Evolutionary conservation across 176 grass and related monocot genomes (phyloP).

Genomic region (Phoenix dactylifera): DNA sequence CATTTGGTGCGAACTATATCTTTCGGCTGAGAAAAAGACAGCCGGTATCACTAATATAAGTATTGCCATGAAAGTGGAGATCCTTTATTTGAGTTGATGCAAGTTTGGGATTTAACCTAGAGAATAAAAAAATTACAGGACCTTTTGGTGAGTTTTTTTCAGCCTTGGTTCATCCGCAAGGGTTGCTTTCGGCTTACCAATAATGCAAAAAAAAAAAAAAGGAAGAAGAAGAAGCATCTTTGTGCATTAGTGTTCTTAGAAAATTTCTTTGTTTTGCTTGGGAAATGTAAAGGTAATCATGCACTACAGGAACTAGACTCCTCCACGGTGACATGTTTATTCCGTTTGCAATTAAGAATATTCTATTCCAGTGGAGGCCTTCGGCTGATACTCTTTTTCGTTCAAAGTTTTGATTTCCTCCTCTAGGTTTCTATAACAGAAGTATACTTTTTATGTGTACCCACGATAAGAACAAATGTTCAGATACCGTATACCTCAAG

Average conservation of each 20-base stretch:
- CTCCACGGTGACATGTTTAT: neutral
- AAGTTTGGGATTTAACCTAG: neutral
- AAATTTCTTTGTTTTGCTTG: neutral
- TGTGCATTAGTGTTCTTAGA: neutral
- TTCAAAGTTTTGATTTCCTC: conserved; percentile 5
- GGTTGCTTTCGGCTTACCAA: conserved; percentile 6
- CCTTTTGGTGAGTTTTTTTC: neutral
- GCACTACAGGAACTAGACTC: neutral
- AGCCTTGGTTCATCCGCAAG: neutral
- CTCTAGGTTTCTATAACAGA: neutral
- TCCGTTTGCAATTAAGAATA: neutral
- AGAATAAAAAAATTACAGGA: neutral
- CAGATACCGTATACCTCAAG: neutral
- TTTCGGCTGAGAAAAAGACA: neutral
- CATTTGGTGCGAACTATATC: too few relatives aligned
- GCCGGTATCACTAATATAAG: neutral
- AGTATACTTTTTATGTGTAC: neutral
- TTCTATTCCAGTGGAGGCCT: neutral
- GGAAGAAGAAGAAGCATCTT: neutral
- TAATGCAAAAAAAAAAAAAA: neutral
- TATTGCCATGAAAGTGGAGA: conserved; percentile 1
- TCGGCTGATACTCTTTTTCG: neutral
- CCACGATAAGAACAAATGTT: conserved; percentile 4
- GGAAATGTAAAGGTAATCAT: conserved; percentile 1
- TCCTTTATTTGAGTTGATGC: conserved; percentile 4